Evolutionary conservation across 2,329 filamentous ascomycete genomes (phyloP), one percentile per base, ranked within the genome.

Genomic region (Microascus cirrosus): DNA sequence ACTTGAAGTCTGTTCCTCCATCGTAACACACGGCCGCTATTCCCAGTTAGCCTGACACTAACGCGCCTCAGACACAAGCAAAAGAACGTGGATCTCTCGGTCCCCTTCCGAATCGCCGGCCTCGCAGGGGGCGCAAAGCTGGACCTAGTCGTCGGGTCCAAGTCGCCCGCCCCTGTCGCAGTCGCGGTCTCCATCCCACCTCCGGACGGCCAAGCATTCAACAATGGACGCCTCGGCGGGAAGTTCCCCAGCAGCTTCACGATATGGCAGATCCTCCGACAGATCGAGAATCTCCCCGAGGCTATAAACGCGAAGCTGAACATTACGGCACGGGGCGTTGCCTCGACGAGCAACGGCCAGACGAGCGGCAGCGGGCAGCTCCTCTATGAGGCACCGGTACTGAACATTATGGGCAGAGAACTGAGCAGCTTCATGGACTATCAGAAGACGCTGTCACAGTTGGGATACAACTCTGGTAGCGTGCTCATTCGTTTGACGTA

Each of bases 211-310:
- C 76, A 75, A 52, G 76, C 79, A 54, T 77, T 81, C 22, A 80
- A 84, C 1, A 83, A 82, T 62, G 83, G 84, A 25, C 84, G 91
- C 34, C 73, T 95, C 48, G 83, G 85, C 58, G 86, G 94, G 68
- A 96, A 94, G 68, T 91, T 97, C 61, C 85, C 92, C 1, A 95
- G 89, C 70, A 87, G 90, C 63, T 89, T 90, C 39, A 89, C 90
- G 20, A 69, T 99, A 71, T 99, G 94, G 94, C 82, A 90, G 63
- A 78, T 97, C 32, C 69, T 99, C 59, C 86, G 94, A 60, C 90
- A 94, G 67, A 95, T 97, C 63, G 94, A 99, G 72, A 87, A 87
- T 62, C 85, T 82, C 36, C 80, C 82, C 25, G 81, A 82, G n/a
- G 83, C 78, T 54, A 77, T 77, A 59, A 79, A 79, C 10, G 77